Conservation (phyloP, 768 basidiomycete genomes). For the Boletus tylopilopsis region DNA sequence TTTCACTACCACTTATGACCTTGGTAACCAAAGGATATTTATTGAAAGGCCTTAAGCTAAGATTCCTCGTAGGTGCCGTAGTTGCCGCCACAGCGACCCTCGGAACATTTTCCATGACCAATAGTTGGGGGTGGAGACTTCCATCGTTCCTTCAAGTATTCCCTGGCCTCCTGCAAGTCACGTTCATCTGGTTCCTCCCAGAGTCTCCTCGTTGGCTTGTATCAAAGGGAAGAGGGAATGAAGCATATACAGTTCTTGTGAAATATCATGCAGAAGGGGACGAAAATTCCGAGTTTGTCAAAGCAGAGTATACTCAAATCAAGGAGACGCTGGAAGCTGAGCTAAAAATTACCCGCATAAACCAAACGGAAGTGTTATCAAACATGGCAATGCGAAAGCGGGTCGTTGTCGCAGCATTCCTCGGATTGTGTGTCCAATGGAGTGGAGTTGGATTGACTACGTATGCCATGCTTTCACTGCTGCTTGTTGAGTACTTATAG, state of each 20-base stretch:
- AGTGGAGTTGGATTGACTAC: slow-evolving; percentile 1
- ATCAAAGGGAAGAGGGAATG: slow-evolving; percentile 49
- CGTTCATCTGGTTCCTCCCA: slow-evolving; percentile 55
- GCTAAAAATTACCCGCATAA: not conserved
- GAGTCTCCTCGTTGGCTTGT: slow-evolving; percentile 67
- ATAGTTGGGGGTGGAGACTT: slow-evolving; percentile 64
- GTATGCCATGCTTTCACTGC: not conserved
- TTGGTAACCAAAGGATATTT: not conserved
- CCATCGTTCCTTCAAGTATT: slow-evolving; percentile 54
- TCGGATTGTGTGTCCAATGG: slow-evolving; percentile 14
- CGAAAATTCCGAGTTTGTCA: slow-evolving; percentile 45
- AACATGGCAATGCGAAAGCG: slow-evolving; percentile 14
- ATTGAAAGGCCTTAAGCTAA: not conserved
- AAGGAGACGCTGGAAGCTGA: slow-evolving; percentile 45
- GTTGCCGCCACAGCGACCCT: slow-evolving; percentile 52
- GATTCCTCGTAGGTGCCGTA: slow-evolving; percentile 8
- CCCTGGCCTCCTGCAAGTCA: slow-evolving; percentile 51
- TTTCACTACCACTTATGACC: not conserved
- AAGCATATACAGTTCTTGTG: slow-evolving; percentile 44
- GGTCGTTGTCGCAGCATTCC: slow-evolving; percentile 6
- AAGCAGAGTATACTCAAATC: slow-evolving; percentile 55
- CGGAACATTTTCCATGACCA: slow-evolving; percentile 57
- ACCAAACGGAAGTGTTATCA: slow-evolving; percentile 1
- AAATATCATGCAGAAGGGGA: slow-evolving; percentile 64
- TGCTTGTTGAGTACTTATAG: not conserved